These are phyloP conservation scores for Pelagomonas calceolata DNA, from an alignment of 108 stramenopile genomes.

Conservation along the genomic window DNA sequence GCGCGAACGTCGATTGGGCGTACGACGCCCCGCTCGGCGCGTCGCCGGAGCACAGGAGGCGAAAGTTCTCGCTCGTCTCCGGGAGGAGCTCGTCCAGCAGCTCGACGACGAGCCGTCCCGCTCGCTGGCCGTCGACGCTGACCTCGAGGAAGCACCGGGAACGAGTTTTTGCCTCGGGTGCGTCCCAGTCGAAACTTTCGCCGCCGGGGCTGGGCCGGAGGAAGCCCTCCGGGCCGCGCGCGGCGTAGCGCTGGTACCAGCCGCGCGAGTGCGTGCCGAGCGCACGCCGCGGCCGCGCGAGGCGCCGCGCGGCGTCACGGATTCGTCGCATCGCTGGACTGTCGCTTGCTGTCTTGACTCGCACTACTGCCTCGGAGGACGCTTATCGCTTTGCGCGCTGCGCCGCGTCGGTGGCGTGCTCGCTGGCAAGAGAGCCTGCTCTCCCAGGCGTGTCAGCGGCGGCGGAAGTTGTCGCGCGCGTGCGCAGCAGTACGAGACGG, in stretches of 20 bases:
- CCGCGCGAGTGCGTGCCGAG: not conserved
- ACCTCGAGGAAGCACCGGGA: constrained; percentile 5
- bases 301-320: too few relatives aligned
- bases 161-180: not conserved
- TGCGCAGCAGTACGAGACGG: too few relatives aligned
- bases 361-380: too few relatives aligned
- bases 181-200: constrained; percentile 42
- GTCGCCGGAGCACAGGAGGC: constrained; percentile 2
- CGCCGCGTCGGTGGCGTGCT: too few relatives aligned
- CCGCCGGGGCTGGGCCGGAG: not conserved
- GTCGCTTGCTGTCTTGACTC: too few relatives aligned
- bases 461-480: too few relatives aligned
- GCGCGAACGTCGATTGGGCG: not conserved
- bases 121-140: not conserved
- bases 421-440: too few relatives aligned
- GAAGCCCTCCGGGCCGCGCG: not conserved
- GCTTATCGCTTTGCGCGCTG: too few relatives aligned
- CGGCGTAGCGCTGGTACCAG: not conserved
- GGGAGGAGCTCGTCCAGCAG: constrained; percentile 13
- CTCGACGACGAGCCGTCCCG: constrained; percentile 15
- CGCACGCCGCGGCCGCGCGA: too few relatives aligned
- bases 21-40: not conserved
- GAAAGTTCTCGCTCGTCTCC: constrained; percentile 13
- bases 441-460: too few relatives aligned
- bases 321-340: too few relatives aligned